phyloP scores from a whole-genome alignment of 768 basidiomycete genomes.

The Pleurotus cornucopiae region DNA sequence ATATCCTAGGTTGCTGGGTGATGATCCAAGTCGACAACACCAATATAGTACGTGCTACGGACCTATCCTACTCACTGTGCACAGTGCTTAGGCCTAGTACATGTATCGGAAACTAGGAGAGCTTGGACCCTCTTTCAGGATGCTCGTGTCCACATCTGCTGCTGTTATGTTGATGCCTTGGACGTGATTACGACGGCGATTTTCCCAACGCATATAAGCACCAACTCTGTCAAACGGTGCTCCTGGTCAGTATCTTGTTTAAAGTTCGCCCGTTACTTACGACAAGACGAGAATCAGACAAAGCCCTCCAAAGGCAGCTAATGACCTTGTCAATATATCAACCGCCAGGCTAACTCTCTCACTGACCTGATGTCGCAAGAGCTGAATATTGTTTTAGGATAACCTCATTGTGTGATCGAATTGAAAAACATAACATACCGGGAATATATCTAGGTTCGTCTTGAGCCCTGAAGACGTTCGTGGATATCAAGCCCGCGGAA shows the following conservation, averaged over 20 bases:
- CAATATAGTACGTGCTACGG: neutral
- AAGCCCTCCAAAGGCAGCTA: constrained; percentile 43
- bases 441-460: constrained; percentile 48
- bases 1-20: neutral
- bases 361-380: constrained; percentile 38
- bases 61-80: neutral
- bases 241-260: constrained; percentile 2
- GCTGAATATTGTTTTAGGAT: constrained; percentile 19
- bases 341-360: neutral
- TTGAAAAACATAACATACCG: constrained; percentile 18
- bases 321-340: neutral
- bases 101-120: constrained; percentile 43
- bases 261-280: constrained; percentile 16
- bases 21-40: neutral
- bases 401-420: neutral
- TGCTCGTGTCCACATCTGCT: constrained; percentile 40
- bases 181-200: constrained; percentile 35
- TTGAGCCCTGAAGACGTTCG: constrained; percentile 46
- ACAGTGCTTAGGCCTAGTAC: constrained; percentile 26
- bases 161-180: constrained; percentile 38
- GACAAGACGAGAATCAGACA: constrained; percentile 38
- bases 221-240: constrained; percentile 27
- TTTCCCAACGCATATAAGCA: constrained; percentile 46
- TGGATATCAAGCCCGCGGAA: constrained; percentile 44
- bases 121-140: constrained; percentile 35